These are phyloP conservation scores for Hippophae gyantsensis DNA, from an alignment of 306 rosid genomes.

Conservation along the genomic window DNA sequence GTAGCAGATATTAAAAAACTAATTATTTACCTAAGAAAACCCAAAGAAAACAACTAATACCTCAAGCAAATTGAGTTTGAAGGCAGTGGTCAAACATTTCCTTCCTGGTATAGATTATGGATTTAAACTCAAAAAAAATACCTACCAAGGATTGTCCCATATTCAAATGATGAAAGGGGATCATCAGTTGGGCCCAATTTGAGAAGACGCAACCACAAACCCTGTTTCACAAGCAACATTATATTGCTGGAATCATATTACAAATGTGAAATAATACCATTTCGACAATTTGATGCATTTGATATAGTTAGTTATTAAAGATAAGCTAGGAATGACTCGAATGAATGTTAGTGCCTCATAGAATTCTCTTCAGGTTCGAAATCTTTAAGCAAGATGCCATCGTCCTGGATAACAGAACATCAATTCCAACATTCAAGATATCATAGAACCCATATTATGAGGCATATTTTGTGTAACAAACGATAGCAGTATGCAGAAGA, in stretches of 20 bases:
- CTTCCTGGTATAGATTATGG: conserved; percentile 12
- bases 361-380: not conserved
- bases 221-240: conserved; percentile 40
- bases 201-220: conserved; percentile 95
- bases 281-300: not conserved
- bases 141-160: conserved; percentile 96
- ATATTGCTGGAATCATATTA: not conserved
- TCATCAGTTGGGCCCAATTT: conserved; percentile 89
- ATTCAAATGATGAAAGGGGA: conserved; percentile 98
- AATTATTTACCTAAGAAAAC: conserved; percentile 1
- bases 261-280: not conserved
- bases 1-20: conserved; percentile 32
- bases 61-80: conserved; percentile 17
- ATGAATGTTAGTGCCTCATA: not conserved
- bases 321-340: not conserved
- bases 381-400: not conserved
- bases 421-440: not conserved
- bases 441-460: no score
- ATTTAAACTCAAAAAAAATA: conserved; percentile 11
- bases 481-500: no score
- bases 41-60: not conserved
- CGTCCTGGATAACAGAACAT: not conserved
- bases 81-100: conserved; percentile 13
- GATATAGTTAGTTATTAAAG: not conserved
- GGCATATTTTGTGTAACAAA: no score